Conservation (phyloP, 257 asterid species). For the Ilex aquifolium region DNA sequence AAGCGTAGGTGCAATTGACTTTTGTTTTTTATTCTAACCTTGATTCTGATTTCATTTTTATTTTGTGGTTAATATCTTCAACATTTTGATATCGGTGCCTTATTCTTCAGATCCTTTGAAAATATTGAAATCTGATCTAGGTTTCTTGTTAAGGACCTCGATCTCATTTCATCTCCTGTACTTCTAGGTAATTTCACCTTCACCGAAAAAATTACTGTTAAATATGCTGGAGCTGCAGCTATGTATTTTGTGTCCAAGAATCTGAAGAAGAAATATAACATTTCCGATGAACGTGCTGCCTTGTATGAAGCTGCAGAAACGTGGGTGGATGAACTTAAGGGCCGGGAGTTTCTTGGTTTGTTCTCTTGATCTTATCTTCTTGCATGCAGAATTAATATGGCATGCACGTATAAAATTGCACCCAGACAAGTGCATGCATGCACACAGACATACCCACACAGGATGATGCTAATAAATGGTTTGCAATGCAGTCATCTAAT, state of each 20-base stretch:
- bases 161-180: too few species aligned
- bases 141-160: too few species aligned
- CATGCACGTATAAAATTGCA: neutral
- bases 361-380: neutral
- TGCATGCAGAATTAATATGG: neutral
- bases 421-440: neutral
- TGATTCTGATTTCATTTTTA: too few species aligned
- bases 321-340: neutral
- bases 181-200: neutral
- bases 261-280: neutral
- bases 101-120: too few species aligned
- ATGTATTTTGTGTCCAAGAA: neutral
- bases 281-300: neutral
- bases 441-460: too few species aligned
- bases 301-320: slow-evolving; percentile 1
- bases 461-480: too few species aligned
- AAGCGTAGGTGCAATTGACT: too few species aligned
- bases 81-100: too few species aligned
- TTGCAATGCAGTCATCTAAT: too few species aligned
- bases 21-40: too few species aligned
- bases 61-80: too few species aligned
- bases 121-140: too few species aligned
- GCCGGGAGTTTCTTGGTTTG: slow-evolving; percentile 1
- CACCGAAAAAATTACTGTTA: neutral
- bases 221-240: slow-evolving; percentile 1